Evolutionary conservation across 163 green algal species (phyloP), one percentile per base, ranked within the genome.

Genomic region (Scenedesmus sp.): DNA sequence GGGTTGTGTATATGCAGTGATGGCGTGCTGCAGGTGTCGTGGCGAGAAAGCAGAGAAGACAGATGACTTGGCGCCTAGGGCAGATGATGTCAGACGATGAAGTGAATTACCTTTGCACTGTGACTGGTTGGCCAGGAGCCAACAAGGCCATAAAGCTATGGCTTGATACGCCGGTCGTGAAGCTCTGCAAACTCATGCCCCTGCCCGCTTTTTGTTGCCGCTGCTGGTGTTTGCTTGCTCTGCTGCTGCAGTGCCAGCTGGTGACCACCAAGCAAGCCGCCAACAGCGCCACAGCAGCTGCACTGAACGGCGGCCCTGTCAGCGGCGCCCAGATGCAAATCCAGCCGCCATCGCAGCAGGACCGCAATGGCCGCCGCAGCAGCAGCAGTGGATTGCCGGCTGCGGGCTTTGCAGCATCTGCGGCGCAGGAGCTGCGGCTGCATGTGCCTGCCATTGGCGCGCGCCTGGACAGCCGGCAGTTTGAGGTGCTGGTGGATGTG

Each of bases 391-490:
- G 86, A 2, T 10, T 91, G 56, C 87, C 73, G 13, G 46, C 87
- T 56, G 87, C 73, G 54, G 87, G 73, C 56, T 84, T 84, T 90
- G 87, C 76, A 13, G 52, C 76, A 3, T 52, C 57, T 10, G 87
- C 87, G 54, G 54, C 57, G 59, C 73, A 87, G 73, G 90, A 93
- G 90, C 84, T 93, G 59, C 60, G 60, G 23, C 59, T 93, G 54
- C 64, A 94, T 74, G 93, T 95, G 70, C 93, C 93, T 0, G 83
- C 77, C 34, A 94, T 95, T 9, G 87, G 84, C 15, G 94, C 92
- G 6, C 86, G 91, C 34, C 88, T 95, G 91, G 94, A 95, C 88
- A 92, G 82, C 74, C 84, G 91, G 81, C 92, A 95, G 92, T 95
- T 94, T 90, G 89, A 95, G 46, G 55, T 95, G 57, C 92, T 95